Percentiles rank a stretch among this genome's conserved stretches.
Evolutionary conservation across 2,329 filamentous ascomycete genomes (phyloP).

Genomic region (Dactylonectria estremocensis): DNA sequence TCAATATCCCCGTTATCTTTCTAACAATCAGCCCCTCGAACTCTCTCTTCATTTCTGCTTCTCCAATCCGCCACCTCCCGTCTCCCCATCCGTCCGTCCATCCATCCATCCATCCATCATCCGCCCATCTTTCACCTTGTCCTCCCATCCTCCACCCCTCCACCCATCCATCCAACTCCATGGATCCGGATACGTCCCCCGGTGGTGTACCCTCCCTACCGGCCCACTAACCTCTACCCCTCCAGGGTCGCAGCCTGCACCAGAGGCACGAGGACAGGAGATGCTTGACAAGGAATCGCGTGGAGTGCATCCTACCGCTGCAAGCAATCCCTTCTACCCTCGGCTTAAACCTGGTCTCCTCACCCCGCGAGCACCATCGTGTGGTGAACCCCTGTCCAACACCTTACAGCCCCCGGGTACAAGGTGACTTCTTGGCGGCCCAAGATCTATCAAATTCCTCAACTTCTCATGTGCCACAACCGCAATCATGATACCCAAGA

Average conservation of each 20-base stretch:
- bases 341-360: conserved; percentile 13
- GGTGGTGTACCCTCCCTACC: conserved; percentile 34
- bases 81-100: conserved; percentile 9
- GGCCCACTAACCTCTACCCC: conserved; percentile 33
- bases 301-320: conserved; percentile 47
- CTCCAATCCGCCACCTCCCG: not conserved
- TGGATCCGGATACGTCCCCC: conserved; percentile 25
- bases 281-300: conserved; percentile 28
- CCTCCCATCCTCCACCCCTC: conserved; percentile 30
- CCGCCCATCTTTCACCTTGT: conserved; percentile 19
- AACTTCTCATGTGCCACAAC: conserved; percentile 15
- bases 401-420: conserved; percentile 9
- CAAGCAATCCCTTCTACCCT: conserved; percentile 41
- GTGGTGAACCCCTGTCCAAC: conserved; percentile 11
- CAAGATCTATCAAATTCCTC: conserved; percentile 9
- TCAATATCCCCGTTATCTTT: not conserved
- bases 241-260: conserved; percentile 38
- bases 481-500: conserved; percentile 1
- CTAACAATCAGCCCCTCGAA: not conserved
- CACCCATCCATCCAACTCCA: conserved; percentile 36
- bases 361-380: conserved; percentile 1
- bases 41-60: not conserved
- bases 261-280: conserved; percentile 44
- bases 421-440: conserved; percentile 8
- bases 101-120: conserved; percentile 14